A percentile compares a stretch with the other conserved stretches of the same genome.
Conservation (phyloP, 352 stramenopile genomes). For the Pythium phragmitis region DNA sequence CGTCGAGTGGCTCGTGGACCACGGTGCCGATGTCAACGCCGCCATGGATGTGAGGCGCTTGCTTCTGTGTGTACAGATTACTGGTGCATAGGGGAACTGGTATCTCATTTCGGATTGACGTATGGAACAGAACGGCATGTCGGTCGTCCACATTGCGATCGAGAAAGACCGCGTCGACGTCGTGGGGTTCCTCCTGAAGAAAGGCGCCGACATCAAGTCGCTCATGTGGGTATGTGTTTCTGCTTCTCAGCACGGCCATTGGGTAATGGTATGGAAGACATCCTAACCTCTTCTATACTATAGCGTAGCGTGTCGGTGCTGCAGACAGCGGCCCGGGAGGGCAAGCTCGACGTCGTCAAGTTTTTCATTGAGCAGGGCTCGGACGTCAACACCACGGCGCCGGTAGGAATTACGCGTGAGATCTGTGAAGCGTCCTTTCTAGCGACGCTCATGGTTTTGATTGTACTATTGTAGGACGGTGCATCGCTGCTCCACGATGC, state of each 20-base stretch:
- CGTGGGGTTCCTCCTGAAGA: slow-evolving; percentile 4
- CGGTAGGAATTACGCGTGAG: not conserved
- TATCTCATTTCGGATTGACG: not conserved
- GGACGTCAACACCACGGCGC: slow-evolving; percentile 7
- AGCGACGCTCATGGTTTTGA: not conserved
- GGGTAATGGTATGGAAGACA: not conserved
- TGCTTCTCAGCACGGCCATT: not conserved
- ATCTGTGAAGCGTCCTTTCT: too few species aligned
- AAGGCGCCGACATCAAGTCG: slow-evolving; percentile 14
- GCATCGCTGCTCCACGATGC: slow-evolving; percentile 14
- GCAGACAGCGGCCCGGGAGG: slow-evolving; percentile 8
- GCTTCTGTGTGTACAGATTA: too few species aligned
- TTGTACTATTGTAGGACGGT: slow-evolving; percentile 4
- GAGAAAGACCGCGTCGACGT: slow-evolving; percentile 20
- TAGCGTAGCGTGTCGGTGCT: slow-evolving; percentile 21
- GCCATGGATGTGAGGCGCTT: slow-evolving; percentile 11
- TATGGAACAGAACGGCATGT: slow-evolving; percentile 12
- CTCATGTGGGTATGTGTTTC: slow-evolving; percentile 15
- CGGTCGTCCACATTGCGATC: slow-evolving; percentile 16
- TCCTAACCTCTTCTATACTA: not conserved
- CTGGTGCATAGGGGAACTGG: not conserved
- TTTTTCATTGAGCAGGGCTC: slow-evolving; percentile 17
- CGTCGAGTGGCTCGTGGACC: slow-evolving; percentile 17
- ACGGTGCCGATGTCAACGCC: slow-evolving; percentile 20
- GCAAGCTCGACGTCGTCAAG: slow-evolving; percentile 19